A percentile compares a stretch with the other conserved stretches of the same genome.
Conservation (phyloP, 2,329 filamentous ascomycete genomes). For the Aureobasidium sp. region DNA sequence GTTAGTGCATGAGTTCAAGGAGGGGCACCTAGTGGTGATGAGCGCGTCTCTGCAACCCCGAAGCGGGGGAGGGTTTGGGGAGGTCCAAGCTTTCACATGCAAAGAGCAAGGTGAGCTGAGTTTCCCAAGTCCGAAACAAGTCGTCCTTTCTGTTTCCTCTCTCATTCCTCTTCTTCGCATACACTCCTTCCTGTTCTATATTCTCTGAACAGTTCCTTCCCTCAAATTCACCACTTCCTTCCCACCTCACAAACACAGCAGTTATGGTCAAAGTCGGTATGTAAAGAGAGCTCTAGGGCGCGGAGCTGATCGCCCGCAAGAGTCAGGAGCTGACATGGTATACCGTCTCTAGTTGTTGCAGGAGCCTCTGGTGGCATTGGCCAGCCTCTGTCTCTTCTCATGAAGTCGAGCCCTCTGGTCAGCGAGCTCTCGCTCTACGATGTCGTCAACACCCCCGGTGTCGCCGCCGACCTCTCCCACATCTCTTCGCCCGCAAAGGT, state of each 20-base stretch:
- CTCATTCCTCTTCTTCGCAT: background rate
- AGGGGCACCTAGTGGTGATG: background rate
- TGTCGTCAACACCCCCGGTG: constrained; percentile 97
- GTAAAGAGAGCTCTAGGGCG: background rate
- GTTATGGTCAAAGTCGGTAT: constrained; percentile 20
- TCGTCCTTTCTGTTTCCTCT: background rate
- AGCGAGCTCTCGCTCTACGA: constrained; percentile 95
- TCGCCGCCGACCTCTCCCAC: constrained; percentile 92
- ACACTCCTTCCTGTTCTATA: background rate
- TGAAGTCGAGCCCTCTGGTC: constrained; percentile 82
- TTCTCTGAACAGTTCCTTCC: background rate
- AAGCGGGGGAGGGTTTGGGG: background rate
- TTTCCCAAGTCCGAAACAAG: background rate
- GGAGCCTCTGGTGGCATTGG: constrained; percentile 95
- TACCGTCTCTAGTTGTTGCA: constrained; percentile 56
- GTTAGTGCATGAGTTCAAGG: background rate
- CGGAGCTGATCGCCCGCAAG: background rate
- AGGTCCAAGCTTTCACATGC: constrained; percentile 2
- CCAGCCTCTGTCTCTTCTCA: constrained; percentile 88
- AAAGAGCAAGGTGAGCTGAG: background rate
- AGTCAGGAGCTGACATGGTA: background rate
- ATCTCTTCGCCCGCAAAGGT: constrained; percentile 87
- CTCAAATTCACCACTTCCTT: background rate
- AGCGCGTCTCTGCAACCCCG: background rate
- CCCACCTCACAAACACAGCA: constrained; percentile 13